A percentile compares a stretch with the other conserved stretches of the same genome.
These are phyloP conservation scores for Trichaptum fuscoviolaceum DNA, from an alignment of 768 basidiomycete genomes.

Conservation along the genomic window DNA sequence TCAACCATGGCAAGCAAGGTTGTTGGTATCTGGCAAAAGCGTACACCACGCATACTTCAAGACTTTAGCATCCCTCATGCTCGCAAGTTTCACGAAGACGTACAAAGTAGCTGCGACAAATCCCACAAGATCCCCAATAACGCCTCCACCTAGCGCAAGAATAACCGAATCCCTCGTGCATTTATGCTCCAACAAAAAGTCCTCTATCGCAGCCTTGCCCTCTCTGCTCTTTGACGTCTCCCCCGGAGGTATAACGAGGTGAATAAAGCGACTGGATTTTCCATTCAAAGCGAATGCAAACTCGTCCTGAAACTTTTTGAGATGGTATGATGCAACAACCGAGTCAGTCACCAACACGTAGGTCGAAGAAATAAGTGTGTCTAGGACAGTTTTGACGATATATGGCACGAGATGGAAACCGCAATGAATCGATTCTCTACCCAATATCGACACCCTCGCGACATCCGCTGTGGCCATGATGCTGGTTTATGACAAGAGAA, in stretches of 20 bases:
- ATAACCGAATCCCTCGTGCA: slow-evolving; percentile 94
- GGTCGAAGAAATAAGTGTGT: slow-evolving; percentile 67
- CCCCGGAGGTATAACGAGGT: slow-evolving; percentile 79
- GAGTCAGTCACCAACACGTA: slow-evolving; percentile 94
- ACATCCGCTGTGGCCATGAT: slow-evolving; percentile 44
- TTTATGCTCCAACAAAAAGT: slow-evolving; percentile 80
- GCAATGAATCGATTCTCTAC: slow-evolving; percentile 84
- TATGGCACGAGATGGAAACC: slow-evolving; percentile 91
- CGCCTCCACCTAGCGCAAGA: slow-evolving; percentile 92
- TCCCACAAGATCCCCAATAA: slow-evolving; percentile 94
- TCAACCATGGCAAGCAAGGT: slow-evolving; percentile 98
- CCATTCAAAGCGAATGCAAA: slow-evolving; percentile 41
- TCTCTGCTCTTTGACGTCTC: slow-evolving; percentile 89
- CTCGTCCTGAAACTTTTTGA: slow-evolving; percentile 58
- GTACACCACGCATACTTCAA: slow-evolving; percentile 91
- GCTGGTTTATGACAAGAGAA: not conserved
- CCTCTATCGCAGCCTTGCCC: slow-evolving; percentile 91
- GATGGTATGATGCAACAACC: slow-evolving; percentile 78
- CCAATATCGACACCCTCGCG: slow-evolving; percentile 77
- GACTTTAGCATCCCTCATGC: slow-evolving; percentile 5
- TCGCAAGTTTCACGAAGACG: slow-evolving; percentile 28
- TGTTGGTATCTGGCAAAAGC: slow-evolving; percentile 94
- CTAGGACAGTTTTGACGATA: slow-evolving; percentile 70
- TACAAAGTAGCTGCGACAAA: slow-evolving; percentile 97
- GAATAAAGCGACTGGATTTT: slow-evolving; percentile 61